Conservation (phyloP, 2,329 filamentous ascomycete species). For the Clonostachys byssicola region DNA sequence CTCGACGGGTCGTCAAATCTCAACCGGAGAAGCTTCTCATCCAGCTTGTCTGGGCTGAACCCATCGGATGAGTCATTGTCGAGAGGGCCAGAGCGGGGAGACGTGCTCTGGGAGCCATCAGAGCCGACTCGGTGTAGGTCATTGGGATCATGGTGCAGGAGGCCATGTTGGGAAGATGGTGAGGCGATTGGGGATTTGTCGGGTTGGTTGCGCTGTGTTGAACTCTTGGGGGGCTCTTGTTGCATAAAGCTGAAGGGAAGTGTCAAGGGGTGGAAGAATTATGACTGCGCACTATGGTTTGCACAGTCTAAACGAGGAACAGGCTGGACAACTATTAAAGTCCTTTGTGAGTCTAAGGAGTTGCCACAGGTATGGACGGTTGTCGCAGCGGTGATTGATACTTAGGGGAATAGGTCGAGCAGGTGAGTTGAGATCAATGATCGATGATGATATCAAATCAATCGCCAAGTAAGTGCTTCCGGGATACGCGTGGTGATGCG, state of each 20-base stretch:
- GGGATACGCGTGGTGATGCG: no score
- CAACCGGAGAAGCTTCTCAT: constrained; percentile 49
- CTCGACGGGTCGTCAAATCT: constrained; percentile 26
- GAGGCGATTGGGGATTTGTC: constrained; percentile 24
- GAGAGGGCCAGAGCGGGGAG: constrained; percentile 22
- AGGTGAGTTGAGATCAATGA: no score
- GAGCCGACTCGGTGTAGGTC: constrained; percentile 24
- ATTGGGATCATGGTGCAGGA: constrained; percentile 35
- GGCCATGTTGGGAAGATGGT: constrained; percentile 52
- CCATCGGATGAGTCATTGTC: constrained; percentile 18
- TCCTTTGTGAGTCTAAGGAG: no score
- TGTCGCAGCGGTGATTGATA: background rate
- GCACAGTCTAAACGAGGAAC: constrained; percentile 41
- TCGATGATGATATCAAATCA: no score
- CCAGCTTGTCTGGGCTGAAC: constrained; percentile 37
- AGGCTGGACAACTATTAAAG: no score
- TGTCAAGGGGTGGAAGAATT: constrained; percentile 18
- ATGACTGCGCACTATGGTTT: constrained; percentile 44
- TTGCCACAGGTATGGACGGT: no score
- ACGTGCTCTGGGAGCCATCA: constrained; percentile 25
- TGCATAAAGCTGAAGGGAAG: constrained; percentile 57
- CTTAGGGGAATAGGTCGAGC: background rate
- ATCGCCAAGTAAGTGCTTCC: no score
- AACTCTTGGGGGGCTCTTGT: constrained; percentile 47
- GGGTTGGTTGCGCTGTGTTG: constrained; percentile 32